phyloP scores from a whole-genome alignment of 2,329 filamentous ascomycete species.

The Teratosphaeria gauchensis region DNA sequence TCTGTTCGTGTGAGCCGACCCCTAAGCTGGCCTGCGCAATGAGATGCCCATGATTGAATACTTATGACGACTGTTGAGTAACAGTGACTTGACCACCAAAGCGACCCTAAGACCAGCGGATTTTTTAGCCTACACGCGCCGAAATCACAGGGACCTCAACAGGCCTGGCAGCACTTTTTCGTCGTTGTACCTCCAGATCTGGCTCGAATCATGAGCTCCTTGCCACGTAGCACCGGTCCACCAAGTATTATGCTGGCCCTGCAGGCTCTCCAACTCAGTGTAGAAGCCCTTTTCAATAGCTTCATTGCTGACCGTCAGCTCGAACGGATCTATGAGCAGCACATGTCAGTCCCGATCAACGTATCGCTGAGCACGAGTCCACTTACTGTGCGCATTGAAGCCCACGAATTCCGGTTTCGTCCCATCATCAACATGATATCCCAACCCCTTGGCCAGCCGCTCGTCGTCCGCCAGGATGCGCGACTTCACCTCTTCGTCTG shows the following conservation, averaged over 20 bases:
- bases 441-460: slow-evolving; percentile 1
- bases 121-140: too few relatives aligned
- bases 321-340: slow-evolving; percentile 7
- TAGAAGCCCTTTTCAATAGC: slow-evolving; percentile 18
- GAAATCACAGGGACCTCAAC: not conserved
- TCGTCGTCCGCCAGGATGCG: slow-evolving; percentile 6
- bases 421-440: not conserved
- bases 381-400: slow-evolving; percentile 2
- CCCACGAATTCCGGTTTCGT: not conserved
- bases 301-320: slow-evolving; percentile 12
- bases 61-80: not conserved
- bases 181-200: slow-evolving; percentile 21
- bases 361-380: not conserved
- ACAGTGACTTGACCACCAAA: too few relatives aligned
- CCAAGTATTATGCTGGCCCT: slow-evolving; percentile 16
- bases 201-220: slow-evolving; percentile 20
- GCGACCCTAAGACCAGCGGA: too few relatives aligned
- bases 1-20: too few relatives aligned
- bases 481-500: slow-evolving; percentile 7
- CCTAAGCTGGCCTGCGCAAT: not conserved
- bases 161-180: slow-evolving; percentile 1
- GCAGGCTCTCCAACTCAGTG: slow-evolving; percentile 12
- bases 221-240: slow-evolving; percentile 21
- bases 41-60: not conserved
- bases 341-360: not conserved